Evolutionary conservation across 768 basidiomycete genomes (phyloP).

Genomic region (Mycena vulgaris): DNA sequence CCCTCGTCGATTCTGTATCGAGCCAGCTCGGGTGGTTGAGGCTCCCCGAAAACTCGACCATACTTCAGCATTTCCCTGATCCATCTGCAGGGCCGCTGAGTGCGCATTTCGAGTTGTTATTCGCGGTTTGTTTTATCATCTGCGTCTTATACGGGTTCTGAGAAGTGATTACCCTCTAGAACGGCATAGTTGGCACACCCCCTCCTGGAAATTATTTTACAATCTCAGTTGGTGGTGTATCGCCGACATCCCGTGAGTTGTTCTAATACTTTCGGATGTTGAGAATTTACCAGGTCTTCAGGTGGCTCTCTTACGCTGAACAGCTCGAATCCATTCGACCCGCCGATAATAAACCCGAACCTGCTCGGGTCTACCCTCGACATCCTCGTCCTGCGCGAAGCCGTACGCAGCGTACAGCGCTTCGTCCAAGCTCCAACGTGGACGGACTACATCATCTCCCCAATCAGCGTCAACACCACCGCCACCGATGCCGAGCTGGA

Average conservation of each 20-base stretch:
- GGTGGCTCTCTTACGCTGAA: constrained; percentile 50
- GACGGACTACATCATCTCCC: constrained; percentile 36
- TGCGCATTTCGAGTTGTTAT: constrained; percentile 41
- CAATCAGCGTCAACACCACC: constrained; percentile 4
- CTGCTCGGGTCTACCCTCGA: constrained; percentile 48
- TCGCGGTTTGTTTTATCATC: constrained; percentile 34
- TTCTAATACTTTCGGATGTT: neutral
- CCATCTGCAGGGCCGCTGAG: constrained; percentile 43
- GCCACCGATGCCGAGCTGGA: constrained; percentile 40
- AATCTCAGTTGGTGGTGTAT: constrained; percentile 29
- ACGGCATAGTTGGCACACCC: constrained; percentile 20
- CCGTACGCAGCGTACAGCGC: constrained; percentile 31
- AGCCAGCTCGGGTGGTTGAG: constrained; percentile 41
- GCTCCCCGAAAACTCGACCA: constrained; percentile 30
- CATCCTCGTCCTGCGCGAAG: constrained; percentile 36
- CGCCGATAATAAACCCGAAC: constrained; percentile 62
- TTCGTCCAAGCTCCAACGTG: constrained; percentile 35
- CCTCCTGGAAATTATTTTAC: constrained; percentile 34
- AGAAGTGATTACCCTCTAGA: neutral
- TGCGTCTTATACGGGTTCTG: neutral
- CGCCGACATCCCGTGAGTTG: constrained; percentile 41
- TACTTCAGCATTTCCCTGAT: constrained; percentile 37
- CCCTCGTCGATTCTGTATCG: constrained; percentile 16
- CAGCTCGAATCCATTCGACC: constrained; percentile 56
- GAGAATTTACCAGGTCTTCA: constrained; percentile 3